Evolutionary conservation across 1,139 yeast genomes (phyloP).

Genomic region (Scheffersomyces insectosa): DNA sequence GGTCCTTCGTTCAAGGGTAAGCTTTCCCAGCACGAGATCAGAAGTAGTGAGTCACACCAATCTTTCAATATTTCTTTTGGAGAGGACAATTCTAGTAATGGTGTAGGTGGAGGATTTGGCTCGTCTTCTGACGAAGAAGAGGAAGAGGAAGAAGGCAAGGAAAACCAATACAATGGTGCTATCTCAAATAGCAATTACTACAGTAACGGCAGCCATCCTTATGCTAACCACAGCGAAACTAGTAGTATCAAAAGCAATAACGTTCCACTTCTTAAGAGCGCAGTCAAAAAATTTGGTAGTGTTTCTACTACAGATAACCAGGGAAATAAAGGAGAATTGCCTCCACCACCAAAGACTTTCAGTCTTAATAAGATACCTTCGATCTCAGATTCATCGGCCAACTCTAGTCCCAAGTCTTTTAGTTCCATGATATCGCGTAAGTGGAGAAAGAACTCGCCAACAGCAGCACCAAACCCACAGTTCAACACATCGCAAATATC

Average conservation of each 20-base stretch:
- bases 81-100: slow-evolving; percentile 20
- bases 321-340: background rate
- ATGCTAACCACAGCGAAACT: background rate
- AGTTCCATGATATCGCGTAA: slow-evolving; percentile 31
- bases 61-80: slow-evolving; percentile 42
- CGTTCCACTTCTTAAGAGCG: slow-evolving; percentile 6
- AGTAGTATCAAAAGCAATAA: no score
- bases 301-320: slow-evolving; percentile 1
- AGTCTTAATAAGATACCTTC: slow-evolving; percentile 31
- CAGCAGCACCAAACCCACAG: background rate
- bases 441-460: slow-evolving; percentile 21
- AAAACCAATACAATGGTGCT: slow-evolving; percentile 2
- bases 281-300: slow-evolving; percentile 7
- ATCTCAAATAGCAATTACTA: background rate
- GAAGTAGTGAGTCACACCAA: slow-evolving; percentile 44
- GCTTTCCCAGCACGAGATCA: slow-evolving; percentile 27
- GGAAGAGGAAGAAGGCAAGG: slow-evolving; percentile 24
- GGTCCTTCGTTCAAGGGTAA: slow-evolving; percentile 51
- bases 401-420: slow-evolving; percentile 34
- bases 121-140: slow-evolving; percentile 19
- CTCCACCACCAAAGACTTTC: slow-evolving; percentile 22
- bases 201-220: background rate
- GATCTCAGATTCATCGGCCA: slow-evolving; percentile 23
- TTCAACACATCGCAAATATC: background rate
- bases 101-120: slow-evolving; percentile 15